A percentile compares a stretch with the other conserved stretches of the same genome.
Evolutionary conservation across 345 rosid species (phyloP).

Genomic region (Gossypium mustelinum): DNA sequence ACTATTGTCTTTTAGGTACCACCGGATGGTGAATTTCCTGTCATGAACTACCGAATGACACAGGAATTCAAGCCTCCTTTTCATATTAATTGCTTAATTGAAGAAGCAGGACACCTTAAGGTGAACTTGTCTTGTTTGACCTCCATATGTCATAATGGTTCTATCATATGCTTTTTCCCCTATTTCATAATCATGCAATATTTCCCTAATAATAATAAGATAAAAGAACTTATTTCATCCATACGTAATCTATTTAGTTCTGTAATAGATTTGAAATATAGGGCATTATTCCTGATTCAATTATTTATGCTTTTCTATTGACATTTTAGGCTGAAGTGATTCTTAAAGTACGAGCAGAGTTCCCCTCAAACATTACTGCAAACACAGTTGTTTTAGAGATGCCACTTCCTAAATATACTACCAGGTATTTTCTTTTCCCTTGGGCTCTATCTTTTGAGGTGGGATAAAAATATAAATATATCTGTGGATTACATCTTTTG

Average conservation of each 20-base stretch:
- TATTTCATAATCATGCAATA: background rate
- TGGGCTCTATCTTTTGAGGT: background rate
- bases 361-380: constrained; percentile 70
- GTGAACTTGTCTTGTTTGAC: constrained; percentile 30
- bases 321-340: constrained; percentile 82
- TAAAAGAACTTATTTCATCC: background rate
- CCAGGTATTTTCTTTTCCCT: constrained; percentile 44
- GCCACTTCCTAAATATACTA: constrained; percentile 90
- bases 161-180: background rate
- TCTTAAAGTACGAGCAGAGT: constrained; percentile 82
- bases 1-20: constrained; percentile 59
- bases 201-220: background rate
- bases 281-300: background rate
- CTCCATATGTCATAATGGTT: background rate
- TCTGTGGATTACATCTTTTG: background rate
- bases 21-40: constrained; percentile 98
- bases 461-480: background rate
- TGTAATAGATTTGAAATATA: background rate
- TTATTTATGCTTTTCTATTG: constrained; percentile 20
- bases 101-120: constrained; percentile 93
- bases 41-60: constrained; percentile 98
- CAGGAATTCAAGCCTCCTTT: constrained; percentile 99
- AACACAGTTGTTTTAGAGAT: constrained; percentile 74
- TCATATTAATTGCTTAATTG: constrained; percentile 55
- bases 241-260: background rate